phyloP scores from a whole-genome alignment of 108 stramenopile species.

The Conticribra guillardii region DNA sequence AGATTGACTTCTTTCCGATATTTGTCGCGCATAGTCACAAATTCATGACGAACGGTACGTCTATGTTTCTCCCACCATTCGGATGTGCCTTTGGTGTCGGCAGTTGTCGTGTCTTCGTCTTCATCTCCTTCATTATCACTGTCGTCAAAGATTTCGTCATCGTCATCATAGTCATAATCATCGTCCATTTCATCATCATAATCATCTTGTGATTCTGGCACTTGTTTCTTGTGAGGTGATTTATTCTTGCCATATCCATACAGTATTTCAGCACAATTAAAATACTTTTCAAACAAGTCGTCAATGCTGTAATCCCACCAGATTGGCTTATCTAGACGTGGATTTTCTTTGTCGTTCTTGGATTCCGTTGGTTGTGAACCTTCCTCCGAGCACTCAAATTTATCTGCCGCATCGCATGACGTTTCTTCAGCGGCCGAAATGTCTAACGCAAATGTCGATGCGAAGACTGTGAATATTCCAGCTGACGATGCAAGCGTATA shows the following conservation, averaged over 20 bases:
- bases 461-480: neutral
- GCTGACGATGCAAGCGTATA: too few species aligned
- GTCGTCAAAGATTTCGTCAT: neutral
- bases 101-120: neutral
- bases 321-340: slow-evolving; percentile 8
- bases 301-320: slow-evolving; percentile 46
- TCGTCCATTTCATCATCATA: slow-evolving; percentile 1
- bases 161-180: neutral
- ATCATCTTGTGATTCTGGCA: slow-evolving; percentile 6
- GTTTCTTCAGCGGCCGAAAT: neutral
- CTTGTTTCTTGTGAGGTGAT: slow-evolving; percentile 3
- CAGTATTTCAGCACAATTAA: slow-evolving; percentile 22
- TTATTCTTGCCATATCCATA: slow-evolving; percentile 22
- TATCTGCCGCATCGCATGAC: neutral
- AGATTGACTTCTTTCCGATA: slow-evolving; percentile 39
- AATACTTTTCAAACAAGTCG: slow-evolving; percentile 29
- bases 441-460: neutral
- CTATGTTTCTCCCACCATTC: neutral
- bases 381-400: neutral
- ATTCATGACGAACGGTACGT: neutral
- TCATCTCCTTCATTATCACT: neutral
- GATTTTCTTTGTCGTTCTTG: neutral
- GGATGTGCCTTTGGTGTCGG: neutral
- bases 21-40: slow-evolving; percentile 20
- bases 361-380: neutral